Conservation (phyloP, 805 yeast genomes). For the Cyberlindnera xylosilytica region DNA sequence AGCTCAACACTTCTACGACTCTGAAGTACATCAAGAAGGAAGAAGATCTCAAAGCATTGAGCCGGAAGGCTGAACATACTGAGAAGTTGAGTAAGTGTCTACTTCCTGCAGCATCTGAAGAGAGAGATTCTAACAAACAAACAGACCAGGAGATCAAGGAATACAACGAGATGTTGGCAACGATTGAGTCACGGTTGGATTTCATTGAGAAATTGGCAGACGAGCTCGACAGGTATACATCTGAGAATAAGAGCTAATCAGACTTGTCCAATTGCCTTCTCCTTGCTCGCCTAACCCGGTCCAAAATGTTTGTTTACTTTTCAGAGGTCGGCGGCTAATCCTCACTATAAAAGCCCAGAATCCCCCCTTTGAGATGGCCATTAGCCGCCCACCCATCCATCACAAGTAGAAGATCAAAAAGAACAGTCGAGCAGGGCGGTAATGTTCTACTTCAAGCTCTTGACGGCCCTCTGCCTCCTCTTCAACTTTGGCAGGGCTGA, state of each 20-base stretch:
- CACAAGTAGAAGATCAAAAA: neutral
- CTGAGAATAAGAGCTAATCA: neutral
- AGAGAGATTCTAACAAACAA: too few relatives aligned
- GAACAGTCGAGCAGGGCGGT: neutral
- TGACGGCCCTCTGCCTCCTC: neutral
- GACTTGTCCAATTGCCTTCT: too few relatives aligned
- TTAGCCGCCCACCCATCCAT: neutral
- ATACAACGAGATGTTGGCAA: slow-evolving; percentile 8
- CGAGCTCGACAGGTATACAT: slow-evolving; percentile 20
- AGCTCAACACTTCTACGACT: slow-evolving; percentile 56
- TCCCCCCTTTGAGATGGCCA: neutral
- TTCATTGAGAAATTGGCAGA: slow-evolving; percentile 18
- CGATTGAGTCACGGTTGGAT: slow-evolving; percentile 16
- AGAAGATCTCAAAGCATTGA: slow-evolving; percentile 33
- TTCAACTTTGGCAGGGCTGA: neutral
- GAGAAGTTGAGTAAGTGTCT: slow-evolving; percentile 18
- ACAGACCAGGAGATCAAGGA: slow-evolving; percentile 29
- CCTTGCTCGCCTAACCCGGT: too few relatives aligned
- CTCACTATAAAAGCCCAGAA: slow-evolving; percentile 1
- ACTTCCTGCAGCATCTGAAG: neutral
- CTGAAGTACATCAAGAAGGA: slow-evolving; percentile 48
- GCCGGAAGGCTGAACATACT: slow-evolving; percentile 20
- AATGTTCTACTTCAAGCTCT: slow-evolving; percentile 6
- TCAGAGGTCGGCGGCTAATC: slow-evolving; percentile 18
- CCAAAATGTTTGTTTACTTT: slow-evolving; percentile 14